phyloP scores from a whole-genome alignment of 176 grass and related monocot species.

The Carex kokanica region DNA sequence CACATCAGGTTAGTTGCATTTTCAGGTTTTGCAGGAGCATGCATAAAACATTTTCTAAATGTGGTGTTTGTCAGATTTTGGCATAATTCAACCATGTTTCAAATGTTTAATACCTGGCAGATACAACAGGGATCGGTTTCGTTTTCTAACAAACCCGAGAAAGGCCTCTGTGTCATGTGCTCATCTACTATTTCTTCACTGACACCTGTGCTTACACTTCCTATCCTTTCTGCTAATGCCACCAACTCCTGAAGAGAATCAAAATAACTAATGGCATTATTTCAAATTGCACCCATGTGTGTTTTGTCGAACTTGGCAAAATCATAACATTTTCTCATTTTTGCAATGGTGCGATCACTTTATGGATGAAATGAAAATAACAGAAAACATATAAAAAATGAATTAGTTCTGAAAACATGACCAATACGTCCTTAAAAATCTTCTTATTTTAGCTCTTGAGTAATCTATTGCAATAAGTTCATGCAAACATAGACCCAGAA shows the following conservation, averaged over 20 bases:
- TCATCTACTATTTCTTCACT: constrained; percentile 40
- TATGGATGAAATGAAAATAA: neutral
- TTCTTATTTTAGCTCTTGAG: neutral
- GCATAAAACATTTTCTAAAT: neutral
- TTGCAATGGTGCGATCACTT: neutral
- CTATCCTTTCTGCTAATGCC: constrained; percentile 69
- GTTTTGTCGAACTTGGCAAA: neutral
- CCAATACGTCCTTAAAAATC: neutral
- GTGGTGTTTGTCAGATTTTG: neutral
- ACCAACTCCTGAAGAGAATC: constrained; percentile 54
- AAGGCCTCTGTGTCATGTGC: constrained; percentile 47
- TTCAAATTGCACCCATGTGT: neutral
- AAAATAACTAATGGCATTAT: neutral
- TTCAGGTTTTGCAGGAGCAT: neutral
- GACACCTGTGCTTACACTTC: constrained; percentile 67
- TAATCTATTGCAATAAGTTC: neutral
- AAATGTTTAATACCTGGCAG: constrained; percentile 57
- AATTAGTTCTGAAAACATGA: neutral
- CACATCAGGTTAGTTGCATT: neutral
- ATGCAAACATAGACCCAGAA: neutral
- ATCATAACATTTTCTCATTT: neutral
- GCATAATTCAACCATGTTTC: neutral
- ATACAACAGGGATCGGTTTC: constrained; percentile 68
- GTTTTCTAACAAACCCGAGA: constrained; percentile 44
- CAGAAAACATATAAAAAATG: neutral